Percentiles rank a stretch among this genome's conserved stretches.
These are phyloP conservation scores for Exutisphaerella laricina DNA, from an alignment of 2,329 filamentous ascomycete genomes.

Conservation along the genomic window DNA sequence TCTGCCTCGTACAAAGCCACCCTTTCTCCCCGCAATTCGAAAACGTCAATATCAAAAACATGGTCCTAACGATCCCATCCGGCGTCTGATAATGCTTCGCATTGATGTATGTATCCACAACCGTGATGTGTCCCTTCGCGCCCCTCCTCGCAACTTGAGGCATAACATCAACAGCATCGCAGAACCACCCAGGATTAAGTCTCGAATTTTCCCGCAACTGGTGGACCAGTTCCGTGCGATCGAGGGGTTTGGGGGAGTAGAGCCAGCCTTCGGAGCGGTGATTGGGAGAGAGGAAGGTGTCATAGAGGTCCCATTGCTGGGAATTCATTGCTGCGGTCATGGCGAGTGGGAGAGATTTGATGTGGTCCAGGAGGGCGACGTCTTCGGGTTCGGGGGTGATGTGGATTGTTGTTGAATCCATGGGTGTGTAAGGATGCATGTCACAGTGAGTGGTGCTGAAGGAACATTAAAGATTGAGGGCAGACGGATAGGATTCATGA, in stretches of 20 bases:
- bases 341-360: slow-evolving; percentile 1
- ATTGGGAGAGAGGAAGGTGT: not conserved
- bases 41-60: slow-evolving; percentile 1
- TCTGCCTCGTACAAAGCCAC: slow-evolving; percentile 2
- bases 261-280: not conserved
- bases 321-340: not conserved
- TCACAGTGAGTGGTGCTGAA: too few species aligned
- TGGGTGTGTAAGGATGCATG: too few species aligned
- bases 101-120: not conserved
- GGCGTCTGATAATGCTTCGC: slow-evolving; percentile 3
- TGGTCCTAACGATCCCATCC: not conserved
- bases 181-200: not conserved
- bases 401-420: too few species aligned
- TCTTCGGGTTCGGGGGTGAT: slow-evolving; percentile 1
- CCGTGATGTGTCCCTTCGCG: not conserved
- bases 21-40: not conserved
- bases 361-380: not conserved
- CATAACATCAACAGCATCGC: slow-evolving; percentile 1
- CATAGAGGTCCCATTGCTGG: not conserved
- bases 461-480: too few species aligned
- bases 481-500: too few species aligned
- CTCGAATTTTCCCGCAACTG: not conserved
- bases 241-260: not conserved
- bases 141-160: not conserved
- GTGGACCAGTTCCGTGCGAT: not conserved